Base-by-base conservation (phyloP, 2,329 filamentous ascomycete species). In the Pseudocercospora crystallina region DNA sequence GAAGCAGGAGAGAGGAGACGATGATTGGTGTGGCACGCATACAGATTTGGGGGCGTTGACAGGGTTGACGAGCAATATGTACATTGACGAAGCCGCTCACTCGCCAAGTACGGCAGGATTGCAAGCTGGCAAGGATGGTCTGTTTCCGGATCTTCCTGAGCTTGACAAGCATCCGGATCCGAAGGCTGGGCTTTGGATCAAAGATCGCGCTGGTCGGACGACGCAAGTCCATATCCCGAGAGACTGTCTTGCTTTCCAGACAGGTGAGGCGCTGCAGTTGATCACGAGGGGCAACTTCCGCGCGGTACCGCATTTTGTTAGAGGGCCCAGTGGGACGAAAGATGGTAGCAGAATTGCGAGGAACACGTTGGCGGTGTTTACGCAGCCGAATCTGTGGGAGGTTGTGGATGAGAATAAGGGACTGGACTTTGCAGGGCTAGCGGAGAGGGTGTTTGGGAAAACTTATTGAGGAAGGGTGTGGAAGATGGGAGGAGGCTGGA, bases 311-410 rank as follows among this genome's bases (percentile, higher is more conserved):
- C 94, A 99, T 75, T 97, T 95, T 70, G 94, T 99, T 8, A 80
- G 86, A 59, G 92, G 47, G 5, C 41, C 42, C 14, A 40, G 33
- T 11, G 42, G 91, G 0, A 84, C 87, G 4, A 78, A 81, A 58
- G 76, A 80, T 1, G 79, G 77, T 38, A 73, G 63, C 52, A 70
- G 68, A 45, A 71, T 77, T 30, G 75, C 75, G 10, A 65, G 75
- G 54, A 97, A 97, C 73, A 99, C 94, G 8, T 73, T 99, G 60
- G 94, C 94, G 0, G 90, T 97, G 8, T 99, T 97, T 66, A 99
- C 92, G 51, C 94, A 99, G 79, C 94, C 94, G 17, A 96, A 96
- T 73, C 71, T 97, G 53, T 87, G 82, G 61, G 88, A 91, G 61
- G 80, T 83, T 71, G 86, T 92, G 11, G 88, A 92, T 65, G 78